Evolutionary conservation across 441 rosid genomes (phyloP).

Genomic region (Macaranga tanarius): DNA sequence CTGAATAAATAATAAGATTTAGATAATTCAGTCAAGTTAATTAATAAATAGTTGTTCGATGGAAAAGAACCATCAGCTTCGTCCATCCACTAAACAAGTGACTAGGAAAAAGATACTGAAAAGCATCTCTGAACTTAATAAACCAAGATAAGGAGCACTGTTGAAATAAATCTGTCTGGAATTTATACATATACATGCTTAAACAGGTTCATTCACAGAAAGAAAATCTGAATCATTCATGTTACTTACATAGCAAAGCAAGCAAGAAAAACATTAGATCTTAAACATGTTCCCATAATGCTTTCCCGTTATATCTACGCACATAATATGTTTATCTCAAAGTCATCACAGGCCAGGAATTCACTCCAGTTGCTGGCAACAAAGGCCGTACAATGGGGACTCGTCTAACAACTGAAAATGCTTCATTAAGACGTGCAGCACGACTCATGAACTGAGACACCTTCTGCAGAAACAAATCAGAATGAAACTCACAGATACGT

Average conservation of each 20-base stretch:
- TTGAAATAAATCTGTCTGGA: background rate
- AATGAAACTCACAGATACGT: background rate
- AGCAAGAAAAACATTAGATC: slow-evolving; percentile 16
- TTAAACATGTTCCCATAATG: slow-evolving; percentile 17
- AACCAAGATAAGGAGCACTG: background rate
- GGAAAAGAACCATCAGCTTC: too few species aligned
- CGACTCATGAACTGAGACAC: slow-evolving; percentile 72
- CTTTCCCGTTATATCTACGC: slow-evolving; percentile 13
- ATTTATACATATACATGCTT: slow-evolving; percentile 18
- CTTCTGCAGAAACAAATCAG: slow-evolving; percentile 45
- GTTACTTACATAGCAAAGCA: slow-evolving; percentile 24
- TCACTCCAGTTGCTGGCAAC: slow-evolving; percentile 57
- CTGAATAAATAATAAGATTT: too few species aligned
- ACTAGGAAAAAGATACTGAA: too few species aligned
- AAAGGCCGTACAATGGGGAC: slow-evolving; percentile 77
- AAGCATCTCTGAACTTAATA: too few species aligned
- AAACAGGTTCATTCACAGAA: slow-evolving; percentile 17
- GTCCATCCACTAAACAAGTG: too few species aligned
- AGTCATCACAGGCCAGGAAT: slow-evolving; percentile 77
- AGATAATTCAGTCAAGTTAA: too few species aligned
- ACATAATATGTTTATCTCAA: slow-evolving; percentile 47
- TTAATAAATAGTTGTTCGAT: too few species aligned
- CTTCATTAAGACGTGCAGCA: slow-evolving; percentile 79
- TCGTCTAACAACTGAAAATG: slow-evolving; percentile 75
- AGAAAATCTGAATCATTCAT: slow-evolving; percentile 12